phyloP scores from a whole-genome alignment of 2,329 filamentous ascomycete genomes.

The Cadophora luteo-olivacea region DNA sequence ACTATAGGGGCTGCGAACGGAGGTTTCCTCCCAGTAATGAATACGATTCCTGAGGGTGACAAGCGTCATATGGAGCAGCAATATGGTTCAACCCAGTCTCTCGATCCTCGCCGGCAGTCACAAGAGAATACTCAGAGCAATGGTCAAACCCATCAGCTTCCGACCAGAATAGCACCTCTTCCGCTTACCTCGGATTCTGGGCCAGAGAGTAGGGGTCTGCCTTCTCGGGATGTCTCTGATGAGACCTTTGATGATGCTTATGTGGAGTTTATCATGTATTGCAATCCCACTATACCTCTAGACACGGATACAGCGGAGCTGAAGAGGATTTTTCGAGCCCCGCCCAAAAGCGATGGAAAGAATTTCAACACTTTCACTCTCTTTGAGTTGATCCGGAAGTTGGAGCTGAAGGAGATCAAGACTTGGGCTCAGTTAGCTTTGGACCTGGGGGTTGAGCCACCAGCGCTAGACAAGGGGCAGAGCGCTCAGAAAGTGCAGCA shows the following conservation, averaged over 20 bases:
- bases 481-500: slow-evolving; percentile 94
- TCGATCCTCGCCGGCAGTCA: slow-evolving; percentile 25
- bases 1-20: slow-evolving; percentile 24
- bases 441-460: slow-evolving; percentile 86
- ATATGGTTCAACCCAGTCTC: slow-evolving; percentile 30
- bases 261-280: slow-evolving; percentile 84
- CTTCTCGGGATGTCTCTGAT: slow-evolving; percentile 70
- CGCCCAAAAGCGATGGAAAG: slow-evolving; percentile 88
- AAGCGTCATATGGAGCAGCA: slow-evolving; percentile 35
- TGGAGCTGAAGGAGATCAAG: slow-evolving; percentile 84
- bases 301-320: slow-evolving; percentile 74
- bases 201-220: slow-evolving; percentile 52
- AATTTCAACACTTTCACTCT: slow-evolving; percentile 79
- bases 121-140: slow-evolving; percentile 18
- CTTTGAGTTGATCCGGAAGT: slow-evolving; percentile 78
- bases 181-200: slow-evolving; percentile 15
- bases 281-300: slow-evolving; percentile 81
- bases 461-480: slow-evolving; percentile 81
- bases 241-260: slow-evolving; percentile 82
- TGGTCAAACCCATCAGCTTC: slow-evolving; percentile 25
- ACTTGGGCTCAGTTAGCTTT: slow-evolving; percentile 91
- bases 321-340: slow-evolving; percentile 76
- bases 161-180: slow-evolving; percentile 23
- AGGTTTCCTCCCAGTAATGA: slow-evolving; percentile 21
- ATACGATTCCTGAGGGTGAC: slow-evolving; percentile 31